Conservation (phyloP, 257 asterid genomes). For the Striga asiatica region DNA sequence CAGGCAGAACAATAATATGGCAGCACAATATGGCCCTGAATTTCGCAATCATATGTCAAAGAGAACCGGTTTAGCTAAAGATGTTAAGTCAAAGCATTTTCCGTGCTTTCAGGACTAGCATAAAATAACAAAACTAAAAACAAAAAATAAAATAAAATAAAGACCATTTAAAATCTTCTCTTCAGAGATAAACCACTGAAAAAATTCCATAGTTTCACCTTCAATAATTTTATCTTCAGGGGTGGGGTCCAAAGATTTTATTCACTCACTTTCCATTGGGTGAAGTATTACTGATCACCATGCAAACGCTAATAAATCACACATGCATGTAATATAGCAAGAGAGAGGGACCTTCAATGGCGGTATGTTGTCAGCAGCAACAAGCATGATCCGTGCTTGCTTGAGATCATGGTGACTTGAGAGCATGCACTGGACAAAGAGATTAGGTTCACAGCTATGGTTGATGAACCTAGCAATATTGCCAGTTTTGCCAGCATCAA, state of each 20-base stretch:
- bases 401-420: constrained; percentile 54
- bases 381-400: constrained; percentile 54
- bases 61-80: background rate
- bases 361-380: constrained; percentile 82
- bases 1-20: background rate
- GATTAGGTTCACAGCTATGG: constrained; percentile 79
- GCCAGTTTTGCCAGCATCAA: constrained; percentile 66
- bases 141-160: background rate
- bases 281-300: background rate
- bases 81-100: background rate
- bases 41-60: background rate
- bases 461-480: constrained; percentile 69
- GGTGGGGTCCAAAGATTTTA: background rate
- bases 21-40: background rate
- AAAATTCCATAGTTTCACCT: background rate
- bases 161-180: background rate
- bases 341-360: constrained; percentile 53
- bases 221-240: background rate
- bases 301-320: background rate
- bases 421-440: constrained; percentile 77
- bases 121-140: background rate
- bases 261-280: background rate
- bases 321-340: background rate
- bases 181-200: background rate
- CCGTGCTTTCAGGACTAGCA: background rate